Percentiles rank a stretch among this genome's conserved stretches.
These are phyloP conservation scores for Punica granatum DNA, from an alignment of 345 rosid genomes.

Conservation along the genomic window DNA sequence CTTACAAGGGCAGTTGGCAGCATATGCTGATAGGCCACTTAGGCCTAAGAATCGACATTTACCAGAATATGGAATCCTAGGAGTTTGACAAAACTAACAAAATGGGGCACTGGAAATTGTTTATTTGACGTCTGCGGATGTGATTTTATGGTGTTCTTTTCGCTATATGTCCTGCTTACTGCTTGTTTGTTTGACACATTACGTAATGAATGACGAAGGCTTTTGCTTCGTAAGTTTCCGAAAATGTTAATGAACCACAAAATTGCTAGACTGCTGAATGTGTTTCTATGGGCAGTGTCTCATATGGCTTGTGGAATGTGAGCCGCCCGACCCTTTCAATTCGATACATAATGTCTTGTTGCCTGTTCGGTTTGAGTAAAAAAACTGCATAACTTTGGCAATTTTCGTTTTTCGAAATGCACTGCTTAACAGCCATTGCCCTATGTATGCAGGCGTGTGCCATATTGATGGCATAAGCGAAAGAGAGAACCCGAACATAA, in stretches of 20 bases:
- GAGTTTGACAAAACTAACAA: background rate
- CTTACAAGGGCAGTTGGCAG: background rate
- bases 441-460: slow-evolving; percentile 45
- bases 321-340: background rate
- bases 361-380: background rate
- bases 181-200: background rate
- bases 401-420: background rate
- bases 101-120: background rate
- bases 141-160: background rate
- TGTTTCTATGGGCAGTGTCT: background rate
- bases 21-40: background rate
- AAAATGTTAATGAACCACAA: background rate
- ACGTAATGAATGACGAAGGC: too few species aligned
- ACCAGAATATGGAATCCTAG: background rate
- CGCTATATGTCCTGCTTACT: background rate
- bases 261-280: too few species aligned
- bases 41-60: background rate
- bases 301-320: background rate
- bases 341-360: too few species aligned
- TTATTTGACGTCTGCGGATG: background rate
- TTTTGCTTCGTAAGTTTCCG: too few species aligned
- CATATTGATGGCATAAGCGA: slow-evolving; percentile 44
- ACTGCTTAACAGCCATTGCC: background rate
- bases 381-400: background rate
- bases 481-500: slow-evolving; percentile 61